Evolutionary conservation across 257 asterid genomes (phyloP).

Genomic region (Cynanchum wilfordii): DNA sequence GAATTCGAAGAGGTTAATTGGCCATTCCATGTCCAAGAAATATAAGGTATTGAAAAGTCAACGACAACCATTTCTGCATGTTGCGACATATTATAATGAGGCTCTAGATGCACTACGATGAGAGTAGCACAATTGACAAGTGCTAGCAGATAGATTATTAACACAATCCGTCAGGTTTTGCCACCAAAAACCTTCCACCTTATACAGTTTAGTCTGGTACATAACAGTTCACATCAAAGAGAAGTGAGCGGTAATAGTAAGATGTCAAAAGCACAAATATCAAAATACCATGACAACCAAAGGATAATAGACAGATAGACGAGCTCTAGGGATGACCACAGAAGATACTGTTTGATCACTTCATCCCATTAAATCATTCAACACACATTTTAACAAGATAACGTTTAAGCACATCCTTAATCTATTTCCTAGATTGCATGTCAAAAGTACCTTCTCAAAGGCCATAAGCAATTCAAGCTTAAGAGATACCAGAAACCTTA

Average conservation of each 20-base stretch:
- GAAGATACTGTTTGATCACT: not conserved
- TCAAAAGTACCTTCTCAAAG: not conserved
- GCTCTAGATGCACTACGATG: not conserved
- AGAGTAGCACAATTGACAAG: not conserved
- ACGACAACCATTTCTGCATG: not conserved
- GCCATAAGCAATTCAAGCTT: not conserved
- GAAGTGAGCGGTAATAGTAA: not conserved
- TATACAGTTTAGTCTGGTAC: not conserved
- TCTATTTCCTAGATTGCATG: not conserved
- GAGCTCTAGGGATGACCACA: not conserved
- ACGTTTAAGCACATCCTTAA: not conserved
- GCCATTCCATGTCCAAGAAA: not conserved
- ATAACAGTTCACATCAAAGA: not conserved
- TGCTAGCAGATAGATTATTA: not conserved
- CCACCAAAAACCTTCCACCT: not conserved
- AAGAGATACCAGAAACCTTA: not conserved
- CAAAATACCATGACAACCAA: not conserved
- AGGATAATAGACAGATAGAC: not conserved
- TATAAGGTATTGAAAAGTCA: not conserved
- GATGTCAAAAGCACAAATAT: not conserved
- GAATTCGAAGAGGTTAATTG: not conserved
- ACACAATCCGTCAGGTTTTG: not conserved
- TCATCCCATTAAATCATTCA: not conserved
- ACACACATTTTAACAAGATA: not conserved
- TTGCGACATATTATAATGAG: not conserved